These are phyloP conservation scores for Ophryocystis elektroscirrha DNA, from an alignment of 169 alveolate species.

Conservation along the genomic window DNA sequence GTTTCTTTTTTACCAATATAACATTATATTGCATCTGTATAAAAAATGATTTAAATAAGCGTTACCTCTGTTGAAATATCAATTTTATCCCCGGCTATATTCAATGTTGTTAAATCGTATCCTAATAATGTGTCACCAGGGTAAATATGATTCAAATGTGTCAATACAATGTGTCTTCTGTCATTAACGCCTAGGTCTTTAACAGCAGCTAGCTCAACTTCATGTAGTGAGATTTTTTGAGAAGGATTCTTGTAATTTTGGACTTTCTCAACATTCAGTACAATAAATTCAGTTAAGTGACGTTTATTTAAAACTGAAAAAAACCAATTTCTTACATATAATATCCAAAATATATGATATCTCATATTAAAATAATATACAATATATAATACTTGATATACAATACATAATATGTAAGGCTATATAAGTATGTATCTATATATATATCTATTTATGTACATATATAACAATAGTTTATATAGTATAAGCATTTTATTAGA, in stretches of 20 bases:
- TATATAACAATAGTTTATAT: too few relatives aligned
- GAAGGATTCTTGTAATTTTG: not conserved
- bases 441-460: too few relatives aligned
- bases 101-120: constrained; percentile 48
- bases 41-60: too few relatives aligned
- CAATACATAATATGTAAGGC: constrained; percentile 7
- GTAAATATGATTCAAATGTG: constrained; percentile 52
- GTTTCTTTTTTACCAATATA: too few relatives aligned
- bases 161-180: constrained; percentile 26
- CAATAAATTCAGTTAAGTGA: not conserved
- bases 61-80: too few relatives aligned
- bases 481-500: too few relatives aligned
- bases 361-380: constrained; percentile 7
- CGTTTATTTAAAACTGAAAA: not conserved
- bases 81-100: too few relatives aligned
- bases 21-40: too few relatives aligned
- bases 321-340: not conserved
- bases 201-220: constrained; percentile 13
- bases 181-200: constrained; percentile 23
- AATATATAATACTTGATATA: constrained; percentile 8
- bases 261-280: not conserved
- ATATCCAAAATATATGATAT: not conserved
- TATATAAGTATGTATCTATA: too few relatives aligned
- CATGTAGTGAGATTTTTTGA: constrained; percentile 4
- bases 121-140: constrained; percentile 57